Base-by-base conservation (phyloP, 106 monocot genomes). In the Gastrodia elata region DNA sequence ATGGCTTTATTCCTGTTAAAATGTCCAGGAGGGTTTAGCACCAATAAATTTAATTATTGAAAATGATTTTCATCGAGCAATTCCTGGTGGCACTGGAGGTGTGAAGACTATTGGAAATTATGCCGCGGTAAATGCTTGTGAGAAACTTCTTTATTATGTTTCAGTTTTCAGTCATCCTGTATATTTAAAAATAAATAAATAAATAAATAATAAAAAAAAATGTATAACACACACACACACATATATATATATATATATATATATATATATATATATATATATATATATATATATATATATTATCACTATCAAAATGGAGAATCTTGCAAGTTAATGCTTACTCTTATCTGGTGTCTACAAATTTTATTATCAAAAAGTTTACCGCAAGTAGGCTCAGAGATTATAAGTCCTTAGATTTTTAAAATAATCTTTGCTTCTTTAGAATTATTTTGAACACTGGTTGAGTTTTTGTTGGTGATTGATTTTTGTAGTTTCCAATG, bases 71-170 rank as follows among this genome's bases (percentile, higher is more conserved):
- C 89, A 91, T 75, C 95, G 95, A 37, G 87, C 95, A 16, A 81
- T 77, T 39, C 91, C 82, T 15, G 92, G 95, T 72, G 91, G 91
- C 68, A 89, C 87, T 11, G 97, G 97, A 6, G 81, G 75, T 32
- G 82, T 98, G 35, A 98, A 98, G 57, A 82, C 93, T 1, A 88
- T 98, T 65, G 68, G 88, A 38, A 98, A 98, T 83, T 98, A 98
- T 82, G 88, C 93, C 67, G 79, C 97, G 68, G 95, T 92, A 84
- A 76, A 73, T 59, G 7, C 40, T 69, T 69, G 69, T 69, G 34
- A 77, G 46, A 52, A 35, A 39, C 8, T 10, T 25, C 1, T 40
- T 40, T 30, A 27, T 3, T 34, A 33, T 65, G 34, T 33, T 24
- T 35, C 34, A 30, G 22, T 64, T 20, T 32, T 64, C 9, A 13